Base-by-base conservation (phyloP, 108 stramenopile genomes). In the Cyclostephanos invisitatus region DNA sequence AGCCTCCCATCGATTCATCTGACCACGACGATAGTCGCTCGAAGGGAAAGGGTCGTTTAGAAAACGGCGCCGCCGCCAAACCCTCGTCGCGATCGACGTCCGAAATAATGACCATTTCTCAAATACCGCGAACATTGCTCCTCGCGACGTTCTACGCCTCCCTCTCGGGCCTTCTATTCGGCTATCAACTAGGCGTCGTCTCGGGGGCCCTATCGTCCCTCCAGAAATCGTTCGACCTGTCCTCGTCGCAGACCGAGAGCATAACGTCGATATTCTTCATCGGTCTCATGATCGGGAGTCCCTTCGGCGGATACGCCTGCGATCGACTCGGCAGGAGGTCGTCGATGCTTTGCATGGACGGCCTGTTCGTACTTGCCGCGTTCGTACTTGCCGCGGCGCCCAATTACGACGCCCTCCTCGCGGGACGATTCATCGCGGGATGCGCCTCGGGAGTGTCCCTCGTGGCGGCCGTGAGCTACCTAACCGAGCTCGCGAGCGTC, bases 101-200 rank as follows among this genome's bases (percentile, higher is more conserved):
- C 7, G 20, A 11, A 0, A 36, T 1, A 59, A 59, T 59, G 58
- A 11, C 58, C 32, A 25, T 24, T 2, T 15, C 44, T 46, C 53
- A 24, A 17, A 73, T 74, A 32, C 64, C 64, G 15, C 64, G 32
- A 36, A 65, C 73, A 7, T 64, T 74, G 35, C 27, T 74, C n/a
- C 64, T 66, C 57, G 73, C 73, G 20, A 74, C 64, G 42, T 27
- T 73, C 54, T 73, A 80, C 54, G 67, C 78, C 20, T 80, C 78
- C 55, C 63, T 80, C n/a, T 80, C 78, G n/a, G 80, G 80, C 18
- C 76, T 81, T 15, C 64, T 81, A 7, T 81, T 77, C 42, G 80
- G 80, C 2, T 81, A 81, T 62, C 70, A 81, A 67, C 63, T 72
- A 29, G 80, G 80, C 15, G 37, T 81, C 55, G 49, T 66, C 20